Conservation (phyloP, 2,329 filamentous ascomycete genomes). For the Colletotrichum sp. region DNA sequence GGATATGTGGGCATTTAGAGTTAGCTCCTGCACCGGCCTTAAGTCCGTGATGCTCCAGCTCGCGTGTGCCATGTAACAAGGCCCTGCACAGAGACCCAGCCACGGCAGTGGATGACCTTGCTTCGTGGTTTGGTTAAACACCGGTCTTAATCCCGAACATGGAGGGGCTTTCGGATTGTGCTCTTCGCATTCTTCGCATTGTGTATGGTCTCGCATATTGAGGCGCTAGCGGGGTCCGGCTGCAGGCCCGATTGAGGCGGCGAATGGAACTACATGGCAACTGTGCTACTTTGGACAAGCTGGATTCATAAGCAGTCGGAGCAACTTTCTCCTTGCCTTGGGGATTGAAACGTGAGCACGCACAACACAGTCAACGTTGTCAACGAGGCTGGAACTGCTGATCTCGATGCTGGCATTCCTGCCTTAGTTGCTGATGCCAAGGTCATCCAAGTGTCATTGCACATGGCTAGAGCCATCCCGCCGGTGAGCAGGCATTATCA, state of each 20-base stretch:
- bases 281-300: not conserved
- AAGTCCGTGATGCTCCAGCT: not conserved
- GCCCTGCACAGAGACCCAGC: not conserved
- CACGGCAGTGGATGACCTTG: not conserved
- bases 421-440: not conserved
- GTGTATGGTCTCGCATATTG: not conserved
- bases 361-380: not conserved
- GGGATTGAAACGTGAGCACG: not conserved
- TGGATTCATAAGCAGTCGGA: not conserved
- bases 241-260: not conserved
- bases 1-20: slow-evolving; percentile 6
- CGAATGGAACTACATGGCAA: not conserved
- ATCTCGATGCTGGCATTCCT: not conserved
- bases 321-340: not conserved
- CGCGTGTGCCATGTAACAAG: not conserved
- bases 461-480: not conserved
- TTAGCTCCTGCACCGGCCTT: not conserved
- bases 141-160: not conserved
- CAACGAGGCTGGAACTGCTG: not conserved
- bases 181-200: not conserved
- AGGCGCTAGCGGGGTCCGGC: not conserved
- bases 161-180: not conserved
- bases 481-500: not conserved
- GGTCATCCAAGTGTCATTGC: not conserved
- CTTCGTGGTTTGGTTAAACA: not conserved